These are phyloP conservation scores for Coniochaeta pulveracea DNA, from an alignment of 2,329 filamentous ascomycete species.

Conservation along the genomic window DNA sequence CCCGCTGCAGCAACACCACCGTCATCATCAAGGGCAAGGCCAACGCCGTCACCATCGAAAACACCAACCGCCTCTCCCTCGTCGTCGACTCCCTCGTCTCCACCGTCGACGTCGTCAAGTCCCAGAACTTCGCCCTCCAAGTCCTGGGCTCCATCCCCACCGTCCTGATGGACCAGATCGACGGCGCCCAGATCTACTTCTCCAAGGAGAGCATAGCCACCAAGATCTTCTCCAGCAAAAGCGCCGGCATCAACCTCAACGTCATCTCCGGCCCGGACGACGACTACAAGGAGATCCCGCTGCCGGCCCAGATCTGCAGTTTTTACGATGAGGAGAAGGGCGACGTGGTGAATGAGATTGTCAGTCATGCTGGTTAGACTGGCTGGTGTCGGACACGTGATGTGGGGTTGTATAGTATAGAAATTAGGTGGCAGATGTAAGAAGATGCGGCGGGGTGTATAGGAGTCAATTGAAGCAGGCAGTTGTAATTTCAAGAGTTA, in stretches of 20 bases:
- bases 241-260: conserved; percentile 76
- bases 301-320: conserved; percentile 84
- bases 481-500: no score
- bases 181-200: conserved; percentile 80
- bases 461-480: no score
- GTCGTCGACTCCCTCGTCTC: conserved; percentile 85
- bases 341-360: conserved; percentile 81
- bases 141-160: conserved; percentile 80
- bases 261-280: conserved; percentile 59
- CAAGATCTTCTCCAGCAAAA: conserved; percentile 86
- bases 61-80: conserved; percentile 72
- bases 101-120: conserved; percentile 91
- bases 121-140: conserved; percentile 86
- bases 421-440: no score
- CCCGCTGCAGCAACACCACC: conserved; percentile 81
- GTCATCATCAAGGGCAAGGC: conserved; percentile 86
- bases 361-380: conserved; percentile 76
- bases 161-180: conserved; percentile 84
- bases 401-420: no score
- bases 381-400: neutral
- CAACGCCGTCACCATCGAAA: conserved; percentile 94
- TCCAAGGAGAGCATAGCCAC: conserved; percentile 66
- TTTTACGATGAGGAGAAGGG: conserved; percentile 59
- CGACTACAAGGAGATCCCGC: conserved; percentile 76
- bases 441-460: no score